phyloP scores from a whole-genome alignment of 2,329 filamentous ascomycete genomes.

The Colletotrichum lentis region DNA sequence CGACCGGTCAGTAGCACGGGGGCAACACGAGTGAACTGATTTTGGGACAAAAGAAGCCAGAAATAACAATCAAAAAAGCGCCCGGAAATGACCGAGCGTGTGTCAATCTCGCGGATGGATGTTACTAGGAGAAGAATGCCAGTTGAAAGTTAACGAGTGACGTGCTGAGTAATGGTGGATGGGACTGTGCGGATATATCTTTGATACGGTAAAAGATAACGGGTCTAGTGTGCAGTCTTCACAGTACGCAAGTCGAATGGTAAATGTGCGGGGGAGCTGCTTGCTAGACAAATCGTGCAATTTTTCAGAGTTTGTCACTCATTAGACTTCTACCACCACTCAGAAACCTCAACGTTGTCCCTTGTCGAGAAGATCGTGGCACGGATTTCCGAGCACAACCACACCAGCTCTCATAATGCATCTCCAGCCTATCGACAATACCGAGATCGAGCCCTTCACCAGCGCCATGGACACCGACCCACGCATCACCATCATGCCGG shows the following conservation, averaged over 20 bases:
- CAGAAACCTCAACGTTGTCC: not conserved
- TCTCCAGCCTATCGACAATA: conserved; percentile 39
- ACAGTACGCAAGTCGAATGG: conserved; percentile 8
- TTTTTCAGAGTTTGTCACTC: conserved; percentile 21
- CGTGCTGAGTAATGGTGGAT: not conserved
- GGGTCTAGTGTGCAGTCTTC: fast-evolving
- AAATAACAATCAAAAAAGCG: not conserved
- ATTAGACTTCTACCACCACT: conserved; percentile 7
- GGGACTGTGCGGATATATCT: not conserved
- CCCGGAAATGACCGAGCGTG: not conserved
- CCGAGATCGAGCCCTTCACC: conserved; percentile 38
- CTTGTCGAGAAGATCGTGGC: not conserved
- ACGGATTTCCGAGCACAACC: not conserved
- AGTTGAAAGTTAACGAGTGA: not conserved
- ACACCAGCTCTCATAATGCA: conserved; percentile 28
- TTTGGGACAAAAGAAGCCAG: no score
- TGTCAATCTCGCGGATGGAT: not conserved
- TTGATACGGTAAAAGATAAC: not conserved
- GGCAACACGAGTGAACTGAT: not conserved
- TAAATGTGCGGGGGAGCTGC: conserved; percentile 21
- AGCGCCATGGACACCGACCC: conserved; percentile 32
- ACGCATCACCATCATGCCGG: conserved; percentile 11
- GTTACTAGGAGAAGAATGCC: not conserved
- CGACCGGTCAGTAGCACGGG: not conserved
- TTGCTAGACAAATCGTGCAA: conserved; percentile 26